Evolutionary conservation across 2,329 filamentous ascomycete species (phyloP).

Genomic region (Beauveria asiatica): DNA sequence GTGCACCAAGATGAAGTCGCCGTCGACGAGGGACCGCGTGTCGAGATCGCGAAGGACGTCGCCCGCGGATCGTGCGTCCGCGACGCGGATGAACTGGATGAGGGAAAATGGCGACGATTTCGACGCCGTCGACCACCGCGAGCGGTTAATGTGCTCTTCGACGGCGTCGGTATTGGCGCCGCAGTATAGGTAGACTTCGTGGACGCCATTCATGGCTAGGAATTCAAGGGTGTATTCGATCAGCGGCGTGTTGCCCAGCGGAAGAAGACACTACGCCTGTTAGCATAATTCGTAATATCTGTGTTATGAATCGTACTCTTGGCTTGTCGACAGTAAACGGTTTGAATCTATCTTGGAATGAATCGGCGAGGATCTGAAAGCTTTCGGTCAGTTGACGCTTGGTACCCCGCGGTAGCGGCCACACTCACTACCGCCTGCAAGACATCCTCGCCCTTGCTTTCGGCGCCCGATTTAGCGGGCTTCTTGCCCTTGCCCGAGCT

Average conservation of each 20-base stretch:
- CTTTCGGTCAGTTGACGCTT: background rate
- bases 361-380: constrained; percentile 75
- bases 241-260: constrained; percentile 84
- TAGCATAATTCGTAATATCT: constrained; percentile 8
- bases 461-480: constrained; percentile 39
- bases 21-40: constrained; percentile 71
- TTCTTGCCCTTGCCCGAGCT: constrained; percentile 44
- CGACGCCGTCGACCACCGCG: constrained; percentile 57
- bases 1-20: constrained; percentile 88
- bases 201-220: constrained; percentile 87
- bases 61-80: constrained; percentile 75
- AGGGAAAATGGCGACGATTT: constrained; percentile 60
- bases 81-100: constrained; percentile 76
- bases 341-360: constrained; percentile 84
- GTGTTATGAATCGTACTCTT: constrained; percentile 47
- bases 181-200: constrained; percentile 88
- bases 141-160: constrained; percentile 75
- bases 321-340: constrained; percentile 86
- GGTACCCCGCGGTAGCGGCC: constrained; percentile 13
- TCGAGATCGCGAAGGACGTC: constrained; percentile 94
- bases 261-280: constrained; percentile 68
- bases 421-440: constrained; percentile 48
- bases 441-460: constrained; percentile 49
- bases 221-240: constrained; percentile 98
- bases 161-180: constrained; percentile 80